phyloP scores from a whole-genome alignment of 2,329 filamentous ascomycete genomes.

The Ilyonectria robusta region DNA sequence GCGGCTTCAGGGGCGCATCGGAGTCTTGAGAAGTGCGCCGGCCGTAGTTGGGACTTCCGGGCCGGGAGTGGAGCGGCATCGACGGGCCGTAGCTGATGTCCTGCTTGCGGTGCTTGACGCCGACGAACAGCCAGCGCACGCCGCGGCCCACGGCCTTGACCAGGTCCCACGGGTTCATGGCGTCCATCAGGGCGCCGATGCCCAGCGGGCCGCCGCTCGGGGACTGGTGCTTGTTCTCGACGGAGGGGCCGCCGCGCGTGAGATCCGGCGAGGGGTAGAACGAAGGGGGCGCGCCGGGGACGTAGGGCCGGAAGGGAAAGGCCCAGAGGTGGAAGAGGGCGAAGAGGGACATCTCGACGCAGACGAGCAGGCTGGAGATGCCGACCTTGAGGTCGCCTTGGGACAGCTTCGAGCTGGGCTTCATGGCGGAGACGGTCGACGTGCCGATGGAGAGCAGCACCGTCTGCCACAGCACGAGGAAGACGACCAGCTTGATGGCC shows the following conservation, averaged over 20 bases:
- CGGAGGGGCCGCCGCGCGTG: slow-evolving; percentile 56
- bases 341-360: slow-evolving; percentile 89
- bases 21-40: slow-evolving; percentile 16
- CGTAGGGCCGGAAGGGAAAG: slow-evolving; percentile 83
- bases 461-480: slow-evolving; percentile 90
- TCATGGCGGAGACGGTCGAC: slow-evolving; percentile 73
- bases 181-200: slow-evolving; percentile 75
- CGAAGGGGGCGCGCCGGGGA: slow-evolving; percentile 57
- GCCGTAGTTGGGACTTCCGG: slow-evolving; percentile 44
- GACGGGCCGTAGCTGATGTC: slow-evolving; percentile 62
- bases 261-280: slow-evolving; percentile 64
- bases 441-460: slow-evolving; percentile 66
- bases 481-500: slow-evolving; percentile 92
- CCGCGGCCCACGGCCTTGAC: slow-evolving; percentile 84
- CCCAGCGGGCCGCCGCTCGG: slow-evolving; percentile 78
- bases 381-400: slow-evolving; percentile 85
- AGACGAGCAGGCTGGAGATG: slow-evolving; percentile 83
- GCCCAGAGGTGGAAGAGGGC: slow-evolving; percentile 85
- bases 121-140: slow-evolving; percentile 85
- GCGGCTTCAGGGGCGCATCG: slow-evolving; percentile 20
- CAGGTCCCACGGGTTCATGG: slow-evolving; percentile 87
- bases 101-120: slow-evolving; percentile 71
- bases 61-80: slow-evolving; percentile 48
- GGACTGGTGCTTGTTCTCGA: slow-evolving; percentile 59
- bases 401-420: slow-evolving; percentile 71